phyloP scores from a whole-genome alignment of 768 basidiomycete genomes.

The Agaricus subrufescens region DNA sequence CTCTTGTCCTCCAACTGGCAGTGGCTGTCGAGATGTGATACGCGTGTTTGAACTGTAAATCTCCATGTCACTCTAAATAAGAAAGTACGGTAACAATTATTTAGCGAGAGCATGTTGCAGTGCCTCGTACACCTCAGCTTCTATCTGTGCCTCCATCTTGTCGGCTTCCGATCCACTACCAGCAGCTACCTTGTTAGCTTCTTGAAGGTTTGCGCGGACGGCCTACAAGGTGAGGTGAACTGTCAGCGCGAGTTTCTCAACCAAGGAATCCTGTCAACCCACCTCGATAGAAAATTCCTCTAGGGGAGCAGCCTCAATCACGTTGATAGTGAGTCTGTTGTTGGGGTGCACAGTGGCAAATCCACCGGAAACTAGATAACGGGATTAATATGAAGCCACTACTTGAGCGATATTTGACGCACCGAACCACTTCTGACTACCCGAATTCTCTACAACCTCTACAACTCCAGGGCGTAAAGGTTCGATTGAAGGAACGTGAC shows the following conservation, averaged over 20 bases:
- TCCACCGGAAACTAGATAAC: constrained; percentile 77
- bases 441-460: constrained; percentile 84
- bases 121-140: constrained; percentile 95
- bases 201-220: constrained; percentile 83
- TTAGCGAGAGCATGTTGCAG: constrained; percentile 78
- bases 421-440: constrained; percentile 98
- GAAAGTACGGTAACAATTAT: constrained; percentile 17
- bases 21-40: neutral
- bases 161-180: constrained; percentile 90
- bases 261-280: constrained; percentile 15
- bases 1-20: neutral
- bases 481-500: constrained; percentile 98
- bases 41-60: neutral
- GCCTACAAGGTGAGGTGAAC: constrained; percentile 47
- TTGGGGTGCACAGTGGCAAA: constrained; percentile 98
- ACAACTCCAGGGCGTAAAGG: constrained; percentile 90
- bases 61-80: constrained; percentile 2
- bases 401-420: constrained; percentile 29
- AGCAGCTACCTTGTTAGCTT: constrained; percentile 75
- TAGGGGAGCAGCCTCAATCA: constrained; percentile 90
- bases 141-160: constrained; percentile 89
- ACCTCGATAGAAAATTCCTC: constrained; percentile 92
- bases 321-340: constrained; percentile 95
- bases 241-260: neutral
- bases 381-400: neutral